A percentile compares a stretch with the other conserved stretches of the same genome.
Evolutionary conservation across 306 rosid genomes (phyloP).

Genomic region (Hippophae tibetana): DNA sequence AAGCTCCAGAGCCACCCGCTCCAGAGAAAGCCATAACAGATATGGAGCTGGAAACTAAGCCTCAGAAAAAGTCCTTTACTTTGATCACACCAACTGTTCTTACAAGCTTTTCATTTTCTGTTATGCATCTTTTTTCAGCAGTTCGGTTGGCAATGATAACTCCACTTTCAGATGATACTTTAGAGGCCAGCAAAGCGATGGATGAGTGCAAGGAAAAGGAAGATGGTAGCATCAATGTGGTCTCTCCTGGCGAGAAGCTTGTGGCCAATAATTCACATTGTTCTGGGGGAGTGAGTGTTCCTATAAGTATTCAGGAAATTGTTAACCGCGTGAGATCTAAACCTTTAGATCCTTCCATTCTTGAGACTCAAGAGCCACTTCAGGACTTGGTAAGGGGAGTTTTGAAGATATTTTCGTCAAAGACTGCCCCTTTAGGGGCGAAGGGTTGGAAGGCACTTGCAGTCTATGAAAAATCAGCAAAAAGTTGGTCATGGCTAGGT

Average conservation of each 20-base stretch:
- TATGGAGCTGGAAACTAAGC: conserved; percentile 66
- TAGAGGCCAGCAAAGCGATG: conserved; percentile 38
- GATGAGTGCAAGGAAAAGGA: conserved; percentile 38
- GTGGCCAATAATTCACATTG: conserved; percentile 32
- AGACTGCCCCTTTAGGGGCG: conserved; percentile 53
- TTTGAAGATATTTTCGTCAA: conserved; percentile 53
- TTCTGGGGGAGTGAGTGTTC: conserved; percentile 35
- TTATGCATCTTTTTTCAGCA: conserved; percentile 90
- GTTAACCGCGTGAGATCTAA: conserved; percentile 51
- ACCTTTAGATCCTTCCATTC: conserved; percentile 61
- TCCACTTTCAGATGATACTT: conserved; percentile 52
- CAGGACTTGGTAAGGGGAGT: conserved; percentile 64
- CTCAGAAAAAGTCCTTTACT: conserved; percentile 71
- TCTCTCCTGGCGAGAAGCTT: conserved; percentile 32
- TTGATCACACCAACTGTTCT: conserved; percentile 89
- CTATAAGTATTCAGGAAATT: conserved; percentile 44
- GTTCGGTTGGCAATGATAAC: conserved; percentile 85
- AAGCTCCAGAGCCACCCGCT: conserved; percentile 45
- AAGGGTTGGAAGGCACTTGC: conserved; percentile 60
- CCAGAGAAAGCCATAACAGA: conserved; percentile 43
- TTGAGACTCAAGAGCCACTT: conserved; percentile 55
- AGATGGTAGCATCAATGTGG: conserved; percentile 28
- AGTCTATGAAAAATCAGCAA: conserved; percentile 35
- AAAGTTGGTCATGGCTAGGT: conserved; percentile 59
- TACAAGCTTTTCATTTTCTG: conserved; percentile 87